Evolutionary conservation across 164 flowering plant genomes (phyloP), one percentile per base, ranked within the genome.

Genomic region (Umbellularia californica): DNA sequence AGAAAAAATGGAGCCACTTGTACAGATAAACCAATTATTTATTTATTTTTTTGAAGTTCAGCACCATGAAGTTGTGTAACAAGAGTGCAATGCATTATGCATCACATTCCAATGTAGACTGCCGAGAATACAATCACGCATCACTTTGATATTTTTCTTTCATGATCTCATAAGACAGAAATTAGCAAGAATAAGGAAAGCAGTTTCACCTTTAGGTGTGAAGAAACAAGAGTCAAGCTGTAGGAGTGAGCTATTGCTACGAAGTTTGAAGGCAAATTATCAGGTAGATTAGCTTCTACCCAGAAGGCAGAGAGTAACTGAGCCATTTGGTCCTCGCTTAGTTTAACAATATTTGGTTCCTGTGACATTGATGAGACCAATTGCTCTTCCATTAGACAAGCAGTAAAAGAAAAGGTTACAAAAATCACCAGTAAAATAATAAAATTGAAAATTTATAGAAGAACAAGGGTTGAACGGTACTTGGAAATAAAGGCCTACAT

Each of bases 161-260:
- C 47, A 9, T 2, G 11, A 41, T 41, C n/a, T 30, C 60, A 14
- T 30, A 13, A 63, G 17, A 22, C 28, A 7, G 24, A 47, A 67
- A 60, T 22, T 24, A 3, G 24, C 51, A 70, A 13, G 28, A 13
- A 33, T 20, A 22, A 41, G 47, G 47, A 41, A 41, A 41, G 58
- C 63, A 68, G 66, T 41, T 65, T 84, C 71, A 95, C 99, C 97
- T 83, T 90, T 70, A 86, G 69, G 17, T 80, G 84, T 23, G 88
- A 83, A 72, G 92, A 86, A 75, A 89, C 78, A 65, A 95, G 87
- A 13, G 89, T 85, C 73, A 90, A 87, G 74, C 84, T 83, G 80
- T 85, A 95, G 33, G 99, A 92, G 82, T 90, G 92, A 72, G 90
- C 89, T 47, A 95, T 88, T 47, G 98, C 96, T 88, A 90, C 96